phyloP scores from a whole-genome alignment of 257 asterid genomes.

The Solanum etuberosum region DNA sequence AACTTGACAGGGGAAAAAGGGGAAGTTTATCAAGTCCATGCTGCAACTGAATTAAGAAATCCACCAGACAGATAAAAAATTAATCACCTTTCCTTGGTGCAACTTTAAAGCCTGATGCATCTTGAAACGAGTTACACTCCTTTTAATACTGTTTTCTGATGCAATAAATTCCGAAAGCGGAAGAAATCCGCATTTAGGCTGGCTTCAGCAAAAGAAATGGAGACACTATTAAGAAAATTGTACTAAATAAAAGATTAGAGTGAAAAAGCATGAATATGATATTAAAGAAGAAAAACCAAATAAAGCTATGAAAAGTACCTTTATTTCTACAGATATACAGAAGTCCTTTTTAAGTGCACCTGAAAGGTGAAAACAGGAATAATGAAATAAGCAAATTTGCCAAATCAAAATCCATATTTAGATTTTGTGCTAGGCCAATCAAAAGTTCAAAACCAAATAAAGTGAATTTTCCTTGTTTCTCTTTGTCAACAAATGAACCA shows the following conservation, averaged over 20 bases:
- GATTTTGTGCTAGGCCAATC: not conserved
- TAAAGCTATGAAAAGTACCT: slow-evolving; percentile 38
- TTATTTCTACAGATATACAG: slow-evolving; percentile 72
- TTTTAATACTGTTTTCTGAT: slow-evolving; percentile 58
- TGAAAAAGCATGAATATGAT: not conserved
- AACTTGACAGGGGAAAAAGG: not conserved
- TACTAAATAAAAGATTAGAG: not conserved
- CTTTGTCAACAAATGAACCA: not conserved
- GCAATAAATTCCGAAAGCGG: slow-evolving; percentile 67
- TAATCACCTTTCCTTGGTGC: slow-evolving; percentile 50
- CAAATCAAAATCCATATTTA: not conserved
- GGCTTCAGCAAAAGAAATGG: slow-evolving; percentile 16
- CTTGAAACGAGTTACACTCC: slow-evolving; percentile 57
- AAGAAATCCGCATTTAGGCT: slow-evolving; percentile 95
- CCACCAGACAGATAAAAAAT: not conserved
- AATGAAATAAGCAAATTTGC: not conserved
- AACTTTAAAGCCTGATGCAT: slow-evolving; percentile 88
- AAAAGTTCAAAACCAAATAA: not conserved
- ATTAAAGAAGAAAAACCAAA: not conserved
- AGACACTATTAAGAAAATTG: not conserved
- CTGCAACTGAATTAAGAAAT: not conserved
- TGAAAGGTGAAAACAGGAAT: slow-evolving; percentile 2
- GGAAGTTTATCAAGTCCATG: not conserved
- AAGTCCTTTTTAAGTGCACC: slow-evolving; percentile 43
- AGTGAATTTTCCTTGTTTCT: not conserved